Base-by-base conservation (phyloP, 2,329 filamentous ascomycete species). In the Neoascochyta sp. region DNA sequence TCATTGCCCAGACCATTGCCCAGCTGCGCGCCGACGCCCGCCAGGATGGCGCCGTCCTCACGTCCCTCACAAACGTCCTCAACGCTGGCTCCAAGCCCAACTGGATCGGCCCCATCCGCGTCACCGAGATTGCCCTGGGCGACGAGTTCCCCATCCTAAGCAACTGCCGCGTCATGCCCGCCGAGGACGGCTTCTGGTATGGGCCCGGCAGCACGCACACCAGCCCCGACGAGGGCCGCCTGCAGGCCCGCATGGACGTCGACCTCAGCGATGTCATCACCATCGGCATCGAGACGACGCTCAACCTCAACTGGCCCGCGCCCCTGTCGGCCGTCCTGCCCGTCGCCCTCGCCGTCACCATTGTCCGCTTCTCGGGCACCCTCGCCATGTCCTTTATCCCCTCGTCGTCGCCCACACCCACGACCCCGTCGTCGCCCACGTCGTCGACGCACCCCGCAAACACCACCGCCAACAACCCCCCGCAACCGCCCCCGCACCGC, bases 61-160 rank as follows among this genome's bases (percentile, higher is more conserved):
- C 76, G 16, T 92, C 85, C 5, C 68, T 98, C 21, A 93, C 82
- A 1, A 85, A 86, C 31, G 77, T 90, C 0, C 71, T 98, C 34
- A 98, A 98, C 53, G 83, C 89, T n/a, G 75, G 78, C 8, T 80
- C 80, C 24, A 83, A 92, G 32, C 92, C 92, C 1, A 85, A 89
- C 45, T 98, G 94, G 62, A 73, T 98, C 17, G 90, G 94, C 59
- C 85, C 92, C 56, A 96, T 98, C 41, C 82, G 81, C 15, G 86
- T 98, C 31, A 95, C 89, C 3, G 90, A 98, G 65, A 80, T 98
- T 38, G 93, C 83, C 28, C 71, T 98, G 4, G 92, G 92, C 16
- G 92, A 98, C 52, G 92, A 98, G 52, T 98, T 96, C 45, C 92
- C 92, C 16, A 98, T 98, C 30, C 94, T 98, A 63, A 95, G 89